Evolutionary conservation across 352 stramenopile species (phyloP), one percentile per base, ranked within the genome.

Genomic region (Aphanomyces invadans): DNA sequence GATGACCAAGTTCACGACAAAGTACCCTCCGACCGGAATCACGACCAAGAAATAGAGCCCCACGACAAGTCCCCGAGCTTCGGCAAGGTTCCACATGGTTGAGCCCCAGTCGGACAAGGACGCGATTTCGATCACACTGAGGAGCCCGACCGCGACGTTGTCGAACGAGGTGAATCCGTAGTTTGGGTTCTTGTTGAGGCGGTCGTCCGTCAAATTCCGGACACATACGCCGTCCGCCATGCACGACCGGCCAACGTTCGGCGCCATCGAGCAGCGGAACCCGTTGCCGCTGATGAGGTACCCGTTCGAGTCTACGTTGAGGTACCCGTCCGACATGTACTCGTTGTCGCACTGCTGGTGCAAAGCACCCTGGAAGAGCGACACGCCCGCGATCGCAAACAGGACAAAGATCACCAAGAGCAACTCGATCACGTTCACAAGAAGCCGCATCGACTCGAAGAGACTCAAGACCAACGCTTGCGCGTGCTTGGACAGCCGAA

Each of bases 401-500:
- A 72, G 32, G 21, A 59, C 28, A 29, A 73, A 73, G 45, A 71
- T 29, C 23, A 79, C 44, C 2, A 75, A 25, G 46, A 73, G 48
- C 19, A 80, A 67, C 10, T 77, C 23, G 3, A 65, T 36, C 15
- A 80, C 74, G 49, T 87, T 81, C 10, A 69, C 19, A 15, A 84
- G 74, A 10, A 69, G 70, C 44, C 73, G 75, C 23, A 87, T 48
- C 25, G 75, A 74, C 19, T 75, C 57, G 23, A 84, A 65, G 25
- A 84, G 64, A 10, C 73, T 72, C 67, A 80, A 71, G 7, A 84
- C 75, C 19, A 84, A 73, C 42, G 79, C 31, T 53, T 84, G 79
- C 12, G 81, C 51, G 55, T 74, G 65, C 28, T 72, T 74, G 59
- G 76, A 78, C 1, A 74, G 65, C 29, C 73, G 74, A 36, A 84